These are phyloP conservation scores for Macadamia integrifolia DNA, from an alignment of 164 flowering plant genomes.

Conservation along the genomic window DNA sequence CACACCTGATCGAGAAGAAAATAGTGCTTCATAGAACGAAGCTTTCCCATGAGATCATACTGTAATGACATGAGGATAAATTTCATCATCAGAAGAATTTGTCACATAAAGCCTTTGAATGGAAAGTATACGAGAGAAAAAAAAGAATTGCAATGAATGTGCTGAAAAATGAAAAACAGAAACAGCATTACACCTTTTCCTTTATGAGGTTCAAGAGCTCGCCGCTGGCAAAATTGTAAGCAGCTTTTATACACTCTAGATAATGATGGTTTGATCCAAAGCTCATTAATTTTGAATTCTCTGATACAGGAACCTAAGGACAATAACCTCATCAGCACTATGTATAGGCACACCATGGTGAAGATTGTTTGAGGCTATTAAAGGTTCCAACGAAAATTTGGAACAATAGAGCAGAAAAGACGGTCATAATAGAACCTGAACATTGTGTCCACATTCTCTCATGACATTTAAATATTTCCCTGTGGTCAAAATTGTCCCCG, in stretches of 20 bases:
- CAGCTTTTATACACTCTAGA: slow-evolving; percentile 83
- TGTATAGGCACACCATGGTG: neutral
- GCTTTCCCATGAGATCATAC: slow-evolving; percentile 92
- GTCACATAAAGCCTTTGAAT: slow-evolving; percentile 9
- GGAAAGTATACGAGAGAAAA: neutral
- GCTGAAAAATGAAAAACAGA: slow-evolving; percentile 4
- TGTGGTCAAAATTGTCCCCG: slow-evolving; percentile 86
- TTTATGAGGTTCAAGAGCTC: slow-evolving; percentile 86
- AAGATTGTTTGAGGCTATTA: neutral
- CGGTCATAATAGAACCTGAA: slow-evolving; percentile 56
- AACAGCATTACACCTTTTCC: slow-evolving; percentile 58
- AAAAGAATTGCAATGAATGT: neutral
- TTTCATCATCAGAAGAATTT: slow-evolving; percentile 6
- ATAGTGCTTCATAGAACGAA: slow-evolving; percentile 88
- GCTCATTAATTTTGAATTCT: slow-evolving; percentile 65
- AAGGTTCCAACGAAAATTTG: neutral
- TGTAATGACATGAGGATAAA: slow-evolving; percentile 19
- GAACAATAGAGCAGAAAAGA: neutral
- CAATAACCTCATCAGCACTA: slow-evolving; percentile 18
- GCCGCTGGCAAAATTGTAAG: slow-evolving; percentile 87
- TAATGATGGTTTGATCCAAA: slow-evolving; percentile 89
- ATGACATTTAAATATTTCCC: slow-evolving; percentile 98
- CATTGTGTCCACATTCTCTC: slow-evolving; percentile 97
- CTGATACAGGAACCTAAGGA: slow-evolving; percentile 71
- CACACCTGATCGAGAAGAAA: slow-evolving; percentile 97